Evolutionary conservation across 176 grass and related monocot species (phyloP), one percentile per base, ranked within the genome.

Genomic region (Bothriochloa decipiens): DNA sequence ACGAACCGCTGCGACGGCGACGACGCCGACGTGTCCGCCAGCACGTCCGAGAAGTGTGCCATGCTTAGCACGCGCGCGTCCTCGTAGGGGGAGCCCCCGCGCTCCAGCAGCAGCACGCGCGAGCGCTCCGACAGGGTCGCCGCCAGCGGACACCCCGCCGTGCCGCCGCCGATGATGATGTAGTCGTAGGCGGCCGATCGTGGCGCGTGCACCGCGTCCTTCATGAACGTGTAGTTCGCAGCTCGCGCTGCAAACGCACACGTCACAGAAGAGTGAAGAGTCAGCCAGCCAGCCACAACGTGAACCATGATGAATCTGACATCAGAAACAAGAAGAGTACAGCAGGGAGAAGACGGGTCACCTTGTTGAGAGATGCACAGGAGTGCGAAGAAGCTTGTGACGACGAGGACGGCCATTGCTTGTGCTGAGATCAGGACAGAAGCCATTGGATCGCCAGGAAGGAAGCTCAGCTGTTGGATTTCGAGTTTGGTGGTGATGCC

Each of bases 121-220:
- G 69, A 70, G 5, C 73, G 67, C 53, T 76, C 37, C 10, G 95
- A 97, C 46, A 97, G 85, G 16, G 95, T 97, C 18, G 95, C 90
- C 7, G 90, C 95, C 57, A 97, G 84, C 11, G 95, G 92, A 75
- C 95, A 97, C 0, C 91, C 91, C 10, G 95, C 91, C 50, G 95
- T 95, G 78, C 95, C 95, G 17, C 95, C 92, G 58, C 95, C 95
- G 8, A 98, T 67, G 49, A 98, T 25, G 86, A 98, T 95, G 82
- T 98, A 98, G 63, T 97, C 95, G 45, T 97, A 91, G 85, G 70
- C 80, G 6, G 79, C 74, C 83, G 86, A 15, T 20, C 55, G 27
- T 13, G 90, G 88, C 60, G 92, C 89, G 9, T 97, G 33, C 27
- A 76, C 28, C 60, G 90, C 95, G 37, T 94, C 82, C 81, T 82